phyloP scores from a whole-genome alignment of 2,329 filamentous ascomycete species.

The Sordariomycetes sp. region DNA sequence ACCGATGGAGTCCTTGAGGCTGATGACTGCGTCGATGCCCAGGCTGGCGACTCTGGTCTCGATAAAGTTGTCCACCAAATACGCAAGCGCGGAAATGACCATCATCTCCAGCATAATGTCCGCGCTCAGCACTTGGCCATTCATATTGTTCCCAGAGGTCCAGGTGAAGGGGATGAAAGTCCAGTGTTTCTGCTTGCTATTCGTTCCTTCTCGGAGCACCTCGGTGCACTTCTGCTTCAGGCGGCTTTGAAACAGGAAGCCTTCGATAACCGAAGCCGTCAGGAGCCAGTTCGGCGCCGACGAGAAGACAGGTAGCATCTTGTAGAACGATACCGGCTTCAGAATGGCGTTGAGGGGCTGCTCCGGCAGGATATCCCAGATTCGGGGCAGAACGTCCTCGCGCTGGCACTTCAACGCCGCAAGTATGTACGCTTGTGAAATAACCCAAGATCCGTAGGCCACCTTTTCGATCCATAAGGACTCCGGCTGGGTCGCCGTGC shows the following conservation, averaged over 20 bases:
- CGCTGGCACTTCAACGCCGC: no score
- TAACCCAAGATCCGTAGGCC: constrained; percentile 5
- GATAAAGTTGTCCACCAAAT: constrained; percentile 1
- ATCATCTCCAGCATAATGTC: background rate
- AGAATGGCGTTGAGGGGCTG: no score
- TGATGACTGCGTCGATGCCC: background rate
- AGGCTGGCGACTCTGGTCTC: background rate
- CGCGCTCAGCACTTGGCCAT: background rate
- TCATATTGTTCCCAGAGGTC: background rate
- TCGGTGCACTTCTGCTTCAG: background rate
- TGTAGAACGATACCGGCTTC: no score
- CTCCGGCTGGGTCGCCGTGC: no score
- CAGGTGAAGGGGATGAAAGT: constrained; percentile 2
- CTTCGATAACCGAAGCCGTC: constrained; percentile 1
- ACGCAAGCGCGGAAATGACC: background rate
- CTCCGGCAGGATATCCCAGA: no score
- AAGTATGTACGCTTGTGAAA: constrained; percentile 7
- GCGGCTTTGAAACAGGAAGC: background rate
- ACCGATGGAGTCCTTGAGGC: background rate
- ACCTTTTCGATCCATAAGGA: constrained; percentile 10
- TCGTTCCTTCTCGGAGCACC: background rate
- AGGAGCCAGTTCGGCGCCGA: background rate
- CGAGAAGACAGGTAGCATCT: constrained; percentile 1
- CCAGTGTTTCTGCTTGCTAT: constrained; percentile 3
- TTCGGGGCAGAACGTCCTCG: no score